Conservation (phyloP, 345 rosid species). For the Carallia brachiata region DNA sequence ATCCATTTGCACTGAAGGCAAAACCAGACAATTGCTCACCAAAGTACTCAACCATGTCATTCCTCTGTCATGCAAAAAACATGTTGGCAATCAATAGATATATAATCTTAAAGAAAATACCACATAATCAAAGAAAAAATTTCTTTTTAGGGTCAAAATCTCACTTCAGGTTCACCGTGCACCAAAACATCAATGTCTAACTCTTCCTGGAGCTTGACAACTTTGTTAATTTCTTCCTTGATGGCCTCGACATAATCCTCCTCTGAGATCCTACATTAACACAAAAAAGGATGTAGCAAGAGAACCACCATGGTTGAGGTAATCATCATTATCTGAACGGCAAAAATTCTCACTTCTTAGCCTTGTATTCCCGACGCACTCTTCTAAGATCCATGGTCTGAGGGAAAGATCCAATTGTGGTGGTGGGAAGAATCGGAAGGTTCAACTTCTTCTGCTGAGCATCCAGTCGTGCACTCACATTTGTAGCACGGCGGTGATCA, state of each 20-base stretch:
- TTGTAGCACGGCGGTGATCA: conserved; percentile 82
- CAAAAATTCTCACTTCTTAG: conserved; percentile 64
- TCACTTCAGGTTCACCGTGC: conserved; percentile 98
- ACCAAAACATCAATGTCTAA: conserved; percentile 95
- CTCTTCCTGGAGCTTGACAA: conserved; percentile 85
- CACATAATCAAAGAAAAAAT: not conserved
- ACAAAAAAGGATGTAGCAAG: not conserved
- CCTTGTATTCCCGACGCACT: conserved; percentile 98
- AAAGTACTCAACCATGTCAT: conserved; percentile 98
- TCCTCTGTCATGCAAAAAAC: conserved; percentile 48
- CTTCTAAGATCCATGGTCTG: conserved; percentile 90
- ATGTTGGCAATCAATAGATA: not conserved
- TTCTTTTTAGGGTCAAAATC: conserved; percentile 6
- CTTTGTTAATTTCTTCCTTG: conserved; percentile 87
- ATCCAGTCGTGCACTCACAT: conserved; percentile 81
- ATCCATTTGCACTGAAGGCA: conserved; percentile 90
- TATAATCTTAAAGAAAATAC: not conserved
- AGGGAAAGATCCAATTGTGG: conserved; percentile 95
- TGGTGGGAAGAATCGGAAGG: conserved; percentile 95
- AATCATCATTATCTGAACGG: not conserved
- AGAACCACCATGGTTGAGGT: not conserved
- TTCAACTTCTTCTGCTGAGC: conserved; percentile 94
- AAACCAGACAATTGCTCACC: conserved; percentile 96
- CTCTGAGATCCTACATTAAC: conserved; percentile 67
- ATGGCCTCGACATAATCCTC: conserved; percentile 84